These are phyloP conservation scores for Cucumis cinereus DNA, from an alignment of 306 rosid genomes.

Conservation along the genomic window DNA sequence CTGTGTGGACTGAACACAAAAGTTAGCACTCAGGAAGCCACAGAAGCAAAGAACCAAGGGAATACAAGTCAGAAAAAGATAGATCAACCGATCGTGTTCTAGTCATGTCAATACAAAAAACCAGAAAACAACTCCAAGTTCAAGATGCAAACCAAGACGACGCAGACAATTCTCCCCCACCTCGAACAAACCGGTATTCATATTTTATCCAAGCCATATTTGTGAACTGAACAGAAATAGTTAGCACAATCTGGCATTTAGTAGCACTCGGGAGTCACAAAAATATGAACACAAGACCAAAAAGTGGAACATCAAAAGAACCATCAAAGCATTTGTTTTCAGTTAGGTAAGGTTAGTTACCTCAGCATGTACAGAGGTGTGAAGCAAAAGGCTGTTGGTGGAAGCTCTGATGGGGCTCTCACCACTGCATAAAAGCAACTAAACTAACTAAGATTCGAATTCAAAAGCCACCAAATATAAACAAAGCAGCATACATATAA, in stretches of 20 bases:
- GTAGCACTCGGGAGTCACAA: neutral
- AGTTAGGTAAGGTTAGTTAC: conserved; percentile 13
- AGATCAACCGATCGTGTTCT: neutral
- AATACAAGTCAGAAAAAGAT: neutral
- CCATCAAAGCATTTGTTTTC: neutral
- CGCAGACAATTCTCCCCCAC: neutral
- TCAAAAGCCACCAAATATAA: neutral
- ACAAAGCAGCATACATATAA: neutral
- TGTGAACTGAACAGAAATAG: conserved; percentile 1
- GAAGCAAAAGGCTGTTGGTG: conserved; percentile 4
- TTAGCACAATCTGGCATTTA: neutral
- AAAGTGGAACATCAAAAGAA: conserved; percentile 2
- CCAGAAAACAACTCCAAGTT: neutral
- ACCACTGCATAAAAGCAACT: conserved; percentile 12
- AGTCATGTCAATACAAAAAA: neutral
- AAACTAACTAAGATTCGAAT: conserved; percentile 7
- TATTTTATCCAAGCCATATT: neutral
- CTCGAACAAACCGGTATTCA: neutral
- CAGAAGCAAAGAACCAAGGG: neutral
- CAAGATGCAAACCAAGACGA: neutral
- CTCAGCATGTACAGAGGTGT: conserved; percentile 14
- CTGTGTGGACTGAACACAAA: too few species aligned
- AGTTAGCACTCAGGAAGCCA: neutral
- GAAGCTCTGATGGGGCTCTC: conserved; percentile 9
- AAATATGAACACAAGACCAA: neutral